Base-by-base conservation (phyloP, 495 filamentous ascomycete species). In the Sabuloglossum arenarium region DNA sequence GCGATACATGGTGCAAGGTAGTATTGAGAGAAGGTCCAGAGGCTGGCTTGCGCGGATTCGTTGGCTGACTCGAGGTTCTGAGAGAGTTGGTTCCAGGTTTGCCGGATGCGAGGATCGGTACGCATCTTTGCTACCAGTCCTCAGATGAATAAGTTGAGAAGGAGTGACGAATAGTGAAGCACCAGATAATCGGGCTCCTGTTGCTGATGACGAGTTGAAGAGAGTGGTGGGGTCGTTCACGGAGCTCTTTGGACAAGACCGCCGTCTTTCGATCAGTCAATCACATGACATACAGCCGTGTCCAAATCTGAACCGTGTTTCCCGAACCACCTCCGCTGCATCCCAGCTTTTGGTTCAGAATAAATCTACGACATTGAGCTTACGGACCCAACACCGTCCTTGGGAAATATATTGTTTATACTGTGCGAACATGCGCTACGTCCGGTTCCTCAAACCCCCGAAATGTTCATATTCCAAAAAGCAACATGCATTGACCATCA, bases 51-150 rank as follows among this genome's bases (percentile, higher is more conserved):
- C 56, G 93, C 88, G 39, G 80, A 83, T 65, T 95, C 88, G 56
- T 94, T 94, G 23, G 86, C 93, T 19, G 84, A 78, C 67, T 97
- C 93, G 68, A 94, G 78, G 60, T 87, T 94, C 61, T 91, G 84
- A 39, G 87, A 86, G 64, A 98, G 79, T 61, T 89, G 85, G 62
- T 97, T 94, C 75, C 94, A 83, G 63, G 82, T 85, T 65, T 94
- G 88, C 39, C 88, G 86, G 67, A 95, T 81, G 62, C 91, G 88
- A 59, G 91, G 91, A 67, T 97, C 93, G 55, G 55, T 56, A 19
- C 39, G 55, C 55, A 56, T 56, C 11, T 2, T 28, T 14, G n/a
- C 47, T n/a, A 23, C 47, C n/a, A 28, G 47, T 29, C 39, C 39
- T 51, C 28, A 23, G 21, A 14, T 14, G n/a, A 51, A 8, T 6